Base-by-base conservation (phyloP, 345 rosid species). In the Bruguiera parviflora region DNA sequence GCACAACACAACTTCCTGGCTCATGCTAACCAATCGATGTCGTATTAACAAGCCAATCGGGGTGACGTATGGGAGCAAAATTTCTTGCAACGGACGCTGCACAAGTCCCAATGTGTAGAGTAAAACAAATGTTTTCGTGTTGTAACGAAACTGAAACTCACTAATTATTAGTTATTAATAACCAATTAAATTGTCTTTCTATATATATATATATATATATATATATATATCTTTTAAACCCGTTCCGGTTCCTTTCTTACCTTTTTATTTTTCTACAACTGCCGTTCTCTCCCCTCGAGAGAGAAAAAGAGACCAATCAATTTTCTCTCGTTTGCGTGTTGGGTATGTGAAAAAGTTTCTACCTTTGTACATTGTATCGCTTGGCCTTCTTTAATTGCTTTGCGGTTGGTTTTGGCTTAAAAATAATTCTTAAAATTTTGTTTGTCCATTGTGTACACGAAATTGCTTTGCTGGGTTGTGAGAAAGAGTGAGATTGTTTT, bases 331-430 rank as follows among this genome's bases (percentile, higher is more conserved):
- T 33, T 82, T 71, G 55, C 79, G 71, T 81, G 78, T 74, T 59
- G 65, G 86, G 87, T 79, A 70, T 78, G 82, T 63, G 51, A 25
- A 35, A 25, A 71, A 71, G 63, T 63, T 70, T 25, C 27, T 2
- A 53, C 2, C 73, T 63, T 56, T 39, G 5, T 9, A 8, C 3
- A 2, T 15, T 20, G 24, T 8, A 16, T 22, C 22, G 32, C 31
- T 33, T 68, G 32, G 8, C 49, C 25, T 18, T 39, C 58, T 27
- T 58, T 47, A 2, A 16, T 68, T 28, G 24, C 1, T 25, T 22
- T 6, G 13, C 29, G 49, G 19, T 22, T 21, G 27, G 37, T 39
- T 53, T 61, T 24, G 4, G 8, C 16, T 43, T 43, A 39, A 8
- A 8, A 37, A 8, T 10, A 43, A 13, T 43, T 43, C 33, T 21